Conservation (phyloP, 2,329 filamentous ascomycete genomes). For the Laburnicola sp. region DNA sequence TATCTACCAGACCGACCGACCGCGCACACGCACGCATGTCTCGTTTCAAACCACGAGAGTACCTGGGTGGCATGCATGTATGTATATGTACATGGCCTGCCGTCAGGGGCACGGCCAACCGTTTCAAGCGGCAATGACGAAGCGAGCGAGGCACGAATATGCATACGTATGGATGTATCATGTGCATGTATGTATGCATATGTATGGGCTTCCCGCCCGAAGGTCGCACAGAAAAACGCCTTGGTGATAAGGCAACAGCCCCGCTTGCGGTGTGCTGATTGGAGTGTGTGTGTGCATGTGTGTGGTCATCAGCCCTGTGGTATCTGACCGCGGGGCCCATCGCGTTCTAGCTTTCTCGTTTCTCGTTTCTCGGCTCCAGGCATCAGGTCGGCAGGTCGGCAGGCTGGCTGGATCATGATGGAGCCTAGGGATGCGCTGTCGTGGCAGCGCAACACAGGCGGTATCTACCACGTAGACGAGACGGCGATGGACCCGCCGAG, state of each 20-base stretch:
- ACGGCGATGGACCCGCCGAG: neutral
- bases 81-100: neutral
- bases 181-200: too few relatives aligned
- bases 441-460: conserved; percentile 29
- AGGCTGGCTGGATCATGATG: too few relatives aligned
- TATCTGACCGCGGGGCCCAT: conserved; percentile 22
- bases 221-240: conserved; percentile 10
- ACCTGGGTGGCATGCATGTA: neutral
- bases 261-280: conserved; percentile 21
- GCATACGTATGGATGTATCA: too few relatives aligned
- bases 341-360: conserved; percentile 17
- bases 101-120: neutral
- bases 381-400: too few relatives aligned
- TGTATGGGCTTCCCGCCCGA: conserved; percentile 4
- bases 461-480: conserved; percentile 18
- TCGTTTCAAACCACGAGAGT: neutral
- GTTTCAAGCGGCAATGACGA: neutral
- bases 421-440: conserved; percentile 36
- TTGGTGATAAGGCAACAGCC: conserved; percentile 31
- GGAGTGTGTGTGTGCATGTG: conserved; percentile 22
- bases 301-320: conserved; percentile 20
- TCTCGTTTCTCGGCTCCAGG: conserved; percentile 18
- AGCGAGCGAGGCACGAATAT: too few relatives aligned
- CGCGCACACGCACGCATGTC: neutral
- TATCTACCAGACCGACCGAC: neutral